Percentiles rank a stretch among this genome's conserved stretches.
Evolutionary conservation across 345 rosid genomes (phyloP).

Genomic region (Leavenworthia alabamica): DNA sequence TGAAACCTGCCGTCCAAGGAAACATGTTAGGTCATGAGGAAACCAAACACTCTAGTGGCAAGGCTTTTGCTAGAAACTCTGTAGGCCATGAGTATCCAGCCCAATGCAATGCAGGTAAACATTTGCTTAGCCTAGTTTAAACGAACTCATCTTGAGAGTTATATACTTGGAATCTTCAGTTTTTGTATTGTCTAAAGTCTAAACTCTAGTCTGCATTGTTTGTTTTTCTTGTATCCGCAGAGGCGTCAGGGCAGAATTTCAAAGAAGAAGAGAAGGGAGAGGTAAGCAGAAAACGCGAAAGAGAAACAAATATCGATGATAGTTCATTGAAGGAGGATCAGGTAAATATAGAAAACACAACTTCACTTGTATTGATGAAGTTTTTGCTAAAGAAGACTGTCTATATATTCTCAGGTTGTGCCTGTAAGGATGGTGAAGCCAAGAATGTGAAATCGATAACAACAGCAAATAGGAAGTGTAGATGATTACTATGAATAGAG

Average conservation of each 20-base stretch:
- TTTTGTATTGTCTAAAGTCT: background rate
- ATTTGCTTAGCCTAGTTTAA: slow-evolving; percentile 8
- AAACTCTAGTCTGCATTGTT: background rate
- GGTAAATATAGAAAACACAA: slow-evolving; percentile 21
- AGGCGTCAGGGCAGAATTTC: slow-evolving; percentile 77
- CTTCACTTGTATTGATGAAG: background rate
- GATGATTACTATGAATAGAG: slow-evolving; percentile 21
- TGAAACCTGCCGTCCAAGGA: slow-evolving; percentile 19
- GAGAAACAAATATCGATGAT: slow-evolving; percentile 12
- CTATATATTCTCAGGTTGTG: slow-evolving; percentile 27
- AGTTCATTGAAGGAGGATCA: slow-evolving; percentile 29
- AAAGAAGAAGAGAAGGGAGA: slow-evolving; percentile 27
- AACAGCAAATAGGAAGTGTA: slow-evolving; percentile 21
- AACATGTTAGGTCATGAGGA: slow-evolving; percentile 13
- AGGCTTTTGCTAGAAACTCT: slow-evolving; percentile 27
- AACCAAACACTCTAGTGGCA: slow-evolving; percentile 17
- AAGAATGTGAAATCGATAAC: background rate
- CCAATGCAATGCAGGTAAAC: slow-evolving; percentile 44
- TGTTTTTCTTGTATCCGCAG: slow-evolving; percentile 34
- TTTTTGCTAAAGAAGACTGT: slow-evolving; percentile 12
- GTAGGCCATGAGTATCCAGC: slow-evolving; percentile 17
- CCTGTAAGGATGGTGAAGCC: slow-evolving; percentile 20
- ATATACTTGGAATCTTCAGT: background rate
- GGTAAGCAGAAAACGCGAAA: slow-evolving; percentile 19
- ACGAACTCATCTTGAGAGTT: too few relatives aligned